Evolutionary conservation across 108 stramenopile genomes (phyloP), one percentile per base, ranked within the genome.

Genomic region (Nitzschia sp.): DNA sequence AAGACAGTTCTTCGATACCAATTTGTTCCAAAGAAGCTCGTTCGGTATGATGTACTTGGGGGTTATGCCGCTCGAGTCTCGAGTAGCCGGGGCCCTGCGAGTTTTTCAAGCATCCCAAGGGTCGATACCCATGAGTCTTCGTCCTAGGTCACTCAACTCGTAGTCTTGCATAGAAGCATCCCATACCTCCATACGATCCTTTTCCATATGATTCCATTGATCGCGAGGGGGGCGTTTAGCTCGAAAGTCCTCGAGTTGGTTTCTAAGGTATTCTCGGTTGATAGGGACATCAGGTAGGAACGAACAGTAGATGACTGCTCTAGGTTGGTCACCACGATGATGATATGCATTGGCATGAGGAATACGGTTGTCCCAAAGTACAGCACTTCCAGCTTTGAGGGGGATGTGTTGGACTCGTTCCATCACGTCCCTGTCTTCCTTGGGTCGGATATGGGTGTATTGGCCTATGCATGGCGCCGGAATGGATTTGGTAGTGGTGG

Each of bases 321-420:
- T 83, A 25, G 93, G 68, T 24, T 57, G 59, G 8, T 44, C n/a
- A 17, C 80, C 74, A 54, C 73, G 70, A 71, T 97, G 84, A 54
- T 76, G 83, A 62, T 87, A 85, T 0, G 92, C 77, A 78, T 95
- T 97, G 10, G 82, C 91, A 75, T 97, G 96, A 14, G 95, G 92
- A 11, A 97, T 76, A 0, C 96, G 83, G 80, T 89, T 89, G 60
- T 96, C 96, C 90, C 91, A 97, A 76, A 92, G 86, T 0, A 95
- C 88, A 9, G 78, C 88, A 53, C 81, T 86, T 7, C 96, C 96
- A 12, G 94, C 93, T 1, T 44, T 50, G n/a, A 90, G 86, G 10
- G 92, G 83, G 46, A 97, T 75, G 71, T 92, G 93, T 59, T 57
- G 62, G 19, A 97, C 71, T 40, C 87, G 55, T 21, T 82, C 17